These are phyloP conservation scores for Simplicillium aogashimaense DNA, from an alignment of 2,329 filamentous ascomycete species.

Conservation along the genomic window DNA sequence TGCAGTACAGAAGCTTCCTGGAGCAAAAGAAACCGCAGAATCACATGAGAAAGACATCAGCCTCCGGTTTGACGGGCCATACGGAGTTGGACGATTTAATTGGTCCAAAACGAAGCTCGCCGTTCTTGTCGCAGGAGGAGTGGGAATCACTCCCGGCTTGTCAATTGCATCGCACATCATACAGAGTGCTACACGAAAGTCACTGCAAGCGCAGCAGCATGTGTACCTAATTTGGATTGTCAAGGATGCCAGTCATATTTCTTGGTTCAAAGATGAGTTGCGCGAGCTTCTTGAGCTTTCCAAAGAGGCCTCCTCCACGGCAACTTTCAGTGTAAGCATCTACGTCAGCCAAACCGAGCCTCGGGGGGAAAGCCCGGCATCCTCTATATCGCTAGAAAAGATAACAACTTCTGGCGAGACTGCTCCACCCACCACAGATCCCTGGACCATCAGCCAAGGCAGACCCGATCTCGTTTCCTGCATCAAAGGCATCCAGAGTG, in stretches of 20 bases:
- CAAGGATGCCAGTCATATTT: constrained; percentile 7
- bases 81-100: constrained; percentile 11
- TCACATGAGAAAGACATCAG: background rate
- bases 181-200: background rate
- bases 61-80: constrained; percentile 11
- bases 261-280: constrained; percentile 11
- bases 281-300: background rate
- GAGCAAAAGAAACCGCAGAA: background rate
- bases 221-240: constrained; percentile 11
- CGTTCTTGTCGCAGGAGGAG: constrained; percentile 13
- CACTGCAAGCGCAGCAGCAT: background rate
- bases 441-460: background rate
- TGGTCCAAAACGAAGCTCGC: constrained; percentile 9
- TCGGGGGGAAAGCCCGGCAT: background rate
- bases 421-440: background rate
- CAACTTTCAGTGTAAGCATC: constrained; percentile 8
- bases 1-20: constrained; percentile 2
- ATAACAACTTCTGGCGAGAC: background rate
- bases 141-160: constrained; percentile 14
- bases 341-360: background rate
- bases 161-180: constrained; percentile 13
- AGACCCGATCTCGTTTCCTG: background rate
- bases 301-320: background rate
- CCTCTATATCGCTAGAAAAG: background rate
- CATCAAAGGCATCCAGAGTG: background rate